These are phyloP conservation scores for Bipolaris oryzae DNA, from an alignment of 2,329 filamentous ascomycete species.

Conservation along the genomic window DNA sequence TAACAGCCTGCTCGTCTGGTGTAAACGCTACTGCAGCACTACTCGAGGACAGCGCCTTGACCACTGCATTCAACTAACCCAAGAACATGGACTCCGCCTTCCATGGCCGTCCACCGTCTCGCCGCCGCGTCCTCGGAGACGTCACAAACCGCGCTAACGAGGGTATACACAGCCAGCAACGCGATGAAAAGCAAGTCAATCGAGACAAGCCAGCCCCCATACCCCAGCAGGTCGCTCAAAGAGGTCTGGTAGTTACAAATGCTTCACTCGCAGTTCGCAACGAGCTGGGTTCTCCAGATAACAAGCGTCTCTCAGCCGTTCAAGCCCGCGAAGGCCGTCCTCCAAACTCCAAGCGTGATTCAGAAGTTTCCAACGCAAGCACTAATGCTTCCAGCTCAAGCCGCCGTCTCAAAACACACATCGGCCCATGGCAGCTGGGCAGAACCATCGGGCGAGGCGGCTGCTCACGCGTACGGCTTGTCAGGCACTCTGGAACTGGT, in stretches of 20 bases:
- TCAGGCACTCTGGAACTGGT: constrained; percentile 77
- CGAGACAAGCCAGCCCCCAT: constrained; percentile 24
- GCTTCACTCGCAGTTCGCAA: constrained; percentile 51
- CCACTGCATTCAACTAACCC: constrained; percentile 10
- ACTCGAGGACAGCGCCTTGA: constrained; percentile 13
- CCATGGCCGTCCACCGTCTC: constrained; percentile 41
- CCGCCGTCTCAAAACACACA: constrained; percentile 69
- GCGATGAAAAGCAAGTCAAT: constrained; percentile 27
- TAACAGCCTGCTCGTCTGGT: constrained; percentile 21
- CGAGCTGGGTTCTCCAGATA: constrained; percentile 49
- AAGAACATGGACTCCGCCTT: constrained; percentile 39
- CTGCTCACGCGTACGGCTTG: constrained; percentile 84
- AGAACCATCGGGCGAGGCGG: constrained; percentile 88
- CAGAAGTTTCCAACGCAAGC: constrained; percentile 62
- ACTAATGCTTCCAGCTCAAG: constrained; percentile 56
- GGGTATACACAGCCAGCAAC: constrained; percentile 24
- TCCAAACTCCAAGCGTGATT: constrained; percentile 56
- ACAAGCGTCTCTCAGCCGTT: constrained; percentile 61
- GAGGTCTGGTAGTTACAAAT: constrained; percentile 54
- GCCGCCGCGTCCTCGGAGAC: constrained; percentile 42
- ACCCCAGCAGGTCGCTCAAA: constrained; percentile 47
- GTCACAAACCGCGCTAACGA: constrained; percentile 44
- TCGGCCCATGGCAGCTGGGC: constrained; percentile 93
- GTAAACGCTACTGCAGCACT: constrained; percentile 14
- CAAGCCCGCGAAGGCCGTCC: constrained; percentile 54